Base-by-base conservation (phyloP, 1,284 basidiomycete genomes). In the Trametes hirsuta region DNA sequence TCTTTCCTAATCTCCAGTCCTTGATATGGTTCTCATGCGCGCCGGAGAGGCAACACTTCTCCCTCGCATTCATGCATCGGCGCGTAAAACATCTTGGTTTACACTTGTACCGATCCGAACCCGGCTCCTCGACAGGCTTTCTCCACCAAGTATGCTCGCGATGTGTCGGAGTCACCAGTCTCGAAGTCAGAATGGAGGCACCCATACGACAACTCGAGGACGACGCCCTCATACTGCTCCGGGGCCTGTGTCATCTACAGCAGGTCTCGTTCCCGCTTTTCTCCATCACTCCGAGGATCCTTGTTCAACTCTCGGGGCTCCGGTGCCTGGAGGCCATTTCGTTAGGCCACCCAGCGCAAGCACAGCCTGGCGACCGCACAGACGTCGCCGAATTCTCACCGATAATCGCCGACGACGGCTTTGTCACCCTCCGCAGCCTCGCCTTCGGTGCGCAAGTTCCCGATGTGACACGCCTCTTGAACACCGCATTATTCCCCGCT, bases 1-100 rank as follows among this genome's bases (percentile, higher is more conserved):
- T 88, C 25, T 70, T 87, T 21, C 86, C 86, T 12, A 82, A 82
- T 65, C 74, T 85, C 58, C 80, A 80, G 36, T 76, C 77, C 0
- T 71, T 87, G 8, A 69, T 76, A 1, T 83, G 80, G 79, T 58
- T 71, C 34, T 69, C 71, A 5, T 53, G 52, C 34, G 55, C 41
- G 30, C 36, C 65, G 4, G 63, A 62, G 1, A 60, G 66, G 25
- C 74, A 75, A 63, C 67, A 72, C 6, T 67, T 72, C 30, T 72
- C 73, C 24, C 65, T 76, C 22, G 21, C 74, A 1, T 81, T 81
- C 64, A 75, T 81, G 67, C 80, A 81, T 51, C 65, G 68, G 25
- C 69, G 71, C 53, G 64, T 83, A 18, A 72, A 62, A 44, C 66
- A 74, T 39, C 71, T 81, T 56, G 58, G 68, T 30, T 58, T 70